These are phyloP conservation scores for Solanum chacoense DNA, from an alignment of 305 asterid species.

Conservation along the genomic window DNA sequence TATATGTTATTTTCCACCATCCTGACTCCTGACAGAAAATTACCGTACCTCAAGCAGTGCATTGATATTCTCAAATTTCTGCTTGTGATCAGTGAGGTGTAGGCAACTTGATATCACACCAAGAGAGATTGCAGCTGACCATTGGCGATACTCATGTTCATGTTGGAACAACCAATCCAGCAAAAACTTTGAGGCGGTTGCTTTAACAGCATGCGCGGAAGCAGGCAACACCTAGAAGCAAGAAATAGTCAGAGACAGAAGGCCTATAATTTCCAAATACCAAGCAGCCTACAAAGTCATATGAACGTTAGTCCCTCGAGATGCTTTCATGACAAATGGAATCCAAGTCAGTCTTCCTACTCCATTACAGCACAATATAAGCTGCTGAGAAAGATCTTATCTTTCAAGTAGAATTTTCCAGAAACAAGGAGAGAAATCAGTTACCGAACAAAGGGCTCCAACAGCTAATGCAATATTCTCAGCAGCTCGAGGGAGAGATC, in stretches of 20 bases:
- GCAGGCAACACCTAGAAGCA: slow-evolving; percentile 64
- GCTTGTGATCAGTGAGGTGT: slow-evolving; percentile 81
- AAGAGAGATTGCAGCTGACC: slow-evolving; percentile 95
- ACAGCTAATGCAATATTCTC: slow-evolving; percentile 83
- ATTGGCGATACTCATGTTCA: slow-evolving; percentile 90
- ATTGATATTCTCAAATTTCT: slow-evolving; percentile 58
- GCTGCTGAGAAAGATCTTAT: not conserved
- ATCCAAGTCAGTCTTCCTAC: not conserved
- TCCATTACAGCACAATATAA: not conserved
- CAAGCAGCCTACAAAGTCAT: not conserved
- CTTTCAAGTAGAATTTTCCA: not conserved
- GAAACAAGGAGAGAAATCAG: not conserved
- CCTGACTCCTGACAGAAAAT: not conserved
- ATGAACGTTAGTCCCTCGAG: not conserved
- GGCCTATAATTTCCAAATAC: not conserved
- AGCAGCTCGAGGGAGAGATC: slow-evolving; percentile 71
- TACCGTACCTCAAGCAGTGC: slow-evolving; percentile 69
- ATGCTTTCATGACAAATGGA: not conserved
- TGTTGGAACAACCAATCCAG: slow-evolving; percentile 69
- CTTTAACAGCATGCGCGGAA: slow-evolving; percentile 57
- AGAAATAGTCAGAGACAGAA: slow-evolving; percentile 9
- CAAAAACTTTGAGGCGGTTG: slow-evolving; percentile 67
- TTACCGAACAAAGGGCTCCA: slow-evolving; percentile 89
- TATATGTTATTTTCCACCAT: not conserved
- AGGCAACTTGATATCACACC: slow-evolving; percentile 90